These are phyloP conservation scores for Hsuehochloa calcarea DNA, from an alignment of 176 grass and related monocot species.

Conservation along the genomic window DNA sequence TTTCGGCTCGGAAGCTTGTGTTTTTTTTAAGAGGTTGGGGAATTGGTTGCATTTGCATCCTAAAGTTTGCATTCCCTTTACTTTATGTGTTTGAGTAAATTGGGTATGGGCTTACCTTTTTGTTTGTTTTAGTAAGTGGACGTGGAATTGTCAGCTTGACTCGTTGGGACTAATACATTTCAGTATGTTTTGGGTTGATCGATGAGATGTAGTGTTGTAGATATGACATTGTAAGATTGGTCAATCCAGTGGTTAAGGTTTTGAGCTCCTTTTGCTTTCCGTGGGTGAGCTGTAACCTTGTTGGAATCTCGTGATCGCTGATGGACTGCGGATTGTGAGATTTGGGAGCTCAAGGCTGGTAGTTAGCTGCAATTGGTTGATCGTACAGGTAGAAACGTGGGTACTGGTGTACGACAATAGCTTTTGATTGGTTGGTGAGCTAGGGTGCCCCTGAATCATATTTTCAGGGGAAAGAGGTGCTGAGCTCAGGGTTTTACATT, in stretches of 20 bases:
- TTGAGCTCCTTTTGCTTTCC: slow-evolving; percentile 15
- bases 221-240: not conserved
- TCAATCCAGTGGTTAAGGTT: not conserved
- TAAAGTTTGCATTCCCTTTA: not conserved
- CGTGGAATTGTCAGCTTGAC: not conserved
- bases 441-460: slow-evolving; percentile 6
- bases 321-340: not conserved
- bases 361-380: slow-evolving; percentile 15
- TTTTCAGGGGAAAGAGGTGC: not conserved
- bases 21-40: not conserved
- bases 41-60: not conserved
- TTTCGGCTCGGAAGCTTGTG: not conserved
- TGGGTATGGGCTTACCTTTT: not conserved
- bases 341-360: slow-evolving; percentile 10
- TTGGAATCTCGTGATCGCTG: slow-evolving; percentile 30
- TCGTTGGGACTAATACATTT: not conserved
- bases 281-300: slow-evolving; percentile 37
- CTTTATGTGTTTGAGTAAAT: not conserved
- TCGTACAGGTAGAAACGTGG: not conserved
- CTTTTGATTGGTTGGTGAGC: slow-evolving; percentile 36
- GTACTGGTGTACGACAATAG: not conserved
- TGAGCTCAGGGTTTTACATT: not conserved
- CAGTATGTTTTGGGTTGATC: not conserved
- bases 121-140: not conserved
- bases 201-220: not conserved